Conservation (phyloP, 2,329 filamentous ascomycete species). For the Botryotinia convoluta region DNA sequence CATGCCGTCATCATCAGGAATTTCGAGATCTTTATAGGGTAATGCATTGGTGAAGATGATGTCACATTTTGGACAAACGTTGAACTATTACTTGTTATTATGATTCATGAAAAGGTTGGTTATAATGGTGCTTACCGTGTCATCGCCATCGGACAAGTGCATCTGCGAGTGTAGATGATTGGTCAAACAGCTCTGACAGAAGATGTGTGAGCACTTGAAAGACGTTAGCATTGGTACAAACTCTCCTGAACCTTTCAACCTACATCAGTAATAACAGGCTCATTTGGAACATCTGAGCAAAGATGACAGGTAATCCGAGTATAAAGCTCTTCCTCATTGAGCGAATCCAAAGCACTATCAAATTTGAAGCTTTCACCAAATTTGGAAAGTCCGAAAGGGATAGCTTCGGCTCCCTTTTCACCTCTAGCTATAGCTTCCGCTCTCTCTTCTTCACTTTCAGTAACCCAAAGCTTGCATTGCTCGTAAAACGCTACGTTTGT, state of each 20-base stretch:
- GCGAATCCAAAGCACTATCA: conserved; percentile 35
- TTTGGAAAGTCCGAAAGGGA: conserved; percentile 32
- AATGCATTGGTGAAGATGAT: conserved; percentile 21
- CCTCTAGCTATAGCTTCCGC: neutral
- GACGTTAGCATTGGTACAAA: neutral
- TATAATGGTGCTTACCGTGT: neutral
- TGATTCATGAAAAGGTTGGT: neutral
- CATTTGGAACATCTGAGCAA: conserved; percentile 43
- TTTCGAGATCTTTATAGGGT: conserved; percentile 10
- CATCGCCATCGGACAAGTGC: neutral
- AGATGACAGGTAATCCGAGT: conserved; percentile 41
- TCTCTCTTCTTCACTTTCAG: conserved; percentile 16
- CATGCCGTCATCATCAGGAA: conserved; percentile 24
- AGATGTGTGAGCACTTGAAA: conserved; percentile 51
- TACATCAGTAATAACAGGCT: conserved; percentile 44
- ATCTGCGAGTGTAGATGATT: conserved; percentile 28
- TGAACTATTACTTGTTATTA: neutral
- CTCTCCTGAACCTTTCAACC: neutral
- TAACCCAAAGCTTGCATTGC: conserved; percentile 33
- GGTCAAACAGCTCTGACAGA: conserved; percentile 50
- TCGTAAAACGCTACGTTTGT: conserved; percentile 31
- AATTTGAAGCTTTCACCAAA: conserved; percentile 38
- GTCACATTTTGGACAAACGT: conserved; percentile 30
- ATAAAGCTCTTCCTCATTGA: conserved; percentile 35
- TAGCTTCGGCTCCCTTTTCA: conserved; percentile 17